phyloP scores from a whole-genome alignment of 805 yeast species.

The Candida stauntonica region DNA sequence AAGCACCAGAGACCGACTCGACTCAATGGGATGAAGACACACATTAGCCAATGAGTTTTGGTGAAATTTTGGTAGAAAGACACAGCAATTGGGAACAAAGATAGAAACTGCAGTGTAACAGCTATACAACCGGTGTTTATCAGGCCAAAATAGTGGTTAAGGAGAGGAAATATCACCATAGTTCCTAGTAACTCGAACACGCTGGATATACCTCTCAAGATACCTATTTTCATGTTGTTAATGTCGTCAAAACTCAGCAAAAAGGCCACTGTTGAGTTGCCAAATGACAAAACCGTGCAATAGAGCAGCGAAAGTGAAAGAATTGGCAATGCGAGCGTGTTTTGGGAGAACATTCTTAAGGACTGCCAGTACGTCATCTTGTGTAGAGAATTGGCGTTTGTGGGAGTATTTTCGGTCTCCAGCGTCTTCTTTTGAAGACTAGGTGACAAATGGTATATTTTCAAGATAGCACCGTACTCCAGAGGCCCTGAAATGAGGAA shows the following conservation, averaged over 20 bases:
- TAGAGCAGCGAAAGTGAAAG: slow-evolving; percentile 29
- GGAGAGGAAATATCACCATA: slow-evolving; percentile 29
- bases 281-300: slow-evolving; percentile 37
- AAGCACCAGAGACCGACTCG: slow-evolving; percentile 40
- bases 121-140: slow-evolving; percentile 29
- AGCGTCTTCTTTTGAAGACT: not conserved
- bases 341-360: slow-evolving; percentile 22
- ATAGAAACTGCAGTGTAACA: slow-evolving; percentile 28
- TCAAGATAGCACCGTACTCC: slow-evolving; percentile 32
- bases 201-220: slow-evolving; percentile 30
- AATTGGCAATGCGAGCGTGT: slow-evolving; percentile 29
- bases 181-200: slow-evolving; percentile 32
- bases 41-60: slow-evolving; percentile 20
- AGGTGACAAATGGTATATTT: slow-evolving; percentile 31
- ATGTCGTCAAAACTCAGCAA: slow-evolving; percentile 30
- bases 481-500: slow-evolving; percentile 29
- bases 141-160: slow-evolving; percentile 25
- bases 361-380: slow-evolving; percentile 13
- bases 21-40: slow-evolving; percentile 28
- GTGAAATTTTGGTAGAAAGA: slow-evolving; percentile 14
- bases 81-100: slow-evolving; percentile 25
- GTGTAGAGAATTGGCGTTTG: not conserved
- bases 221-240: slow-evolving; percentile 29
- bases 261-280: slow-evolving; percentile 34
- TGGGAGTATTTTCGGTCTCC: not conserved